Evolutionary conservation across 352 stramenopile genomes (phyloP).

Genomic region (Phytophthora lateralis): DNA sequence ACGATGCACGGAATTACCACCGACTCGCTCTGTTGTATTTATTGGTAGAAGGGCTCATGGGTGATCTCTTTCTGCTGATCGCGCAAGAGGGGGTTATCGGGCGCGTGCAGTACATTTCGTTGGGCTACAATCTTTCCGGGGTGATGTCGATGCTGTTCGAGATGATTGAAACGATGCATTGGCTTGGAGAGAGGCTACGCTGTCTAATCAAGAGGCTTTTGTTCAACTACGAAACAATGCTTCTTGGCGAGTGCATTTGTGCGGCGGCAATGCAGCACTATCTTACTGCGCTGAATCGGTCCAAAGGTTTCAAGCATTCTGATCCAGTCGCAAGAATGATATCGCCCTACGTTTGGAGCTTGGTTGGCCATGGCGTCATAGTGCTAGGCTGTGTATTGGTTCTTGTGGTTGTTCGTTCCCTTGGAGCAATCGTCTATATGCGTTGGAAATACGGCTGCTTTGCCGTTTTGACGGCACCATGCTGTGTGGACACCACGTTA

Average conservation of each 20-base stretch:
- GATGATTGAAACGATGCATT: conserved; percentile 38
- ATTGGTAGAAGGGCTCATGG: conserved; percentile 40
- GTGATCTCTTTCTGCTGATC: conserved; percentile 41
- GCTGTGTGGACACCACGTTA: conserved; percentile 29
- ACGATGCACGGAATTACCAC: conserved; percentile 39
- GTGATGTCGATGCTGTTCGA: conserved; percentile 45
- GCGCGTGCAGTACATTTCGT: conserved; percentile 39
- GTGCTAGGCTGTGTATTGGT: conserved; percentile 30
- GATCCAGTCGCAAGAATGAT: conserved; percentile 4
- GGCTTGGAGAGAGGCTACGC: conserved; percentile 18
- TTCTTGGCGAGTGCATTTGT: conserved; percentile 37
- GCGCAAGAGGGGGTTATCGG: conserved; percentile 34
- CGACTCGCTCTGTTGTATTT: conserved; percentile 32
- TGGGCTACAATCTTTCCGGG: conserved; percentile 42
- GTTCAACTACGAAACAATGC: conserved; percentile 43
- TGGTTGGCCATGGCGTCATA: conserved; percentile 34
- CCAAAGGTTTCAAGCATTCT: conserved; percentile 20
- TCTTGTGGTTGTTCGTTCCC: conserved; percentile 22
- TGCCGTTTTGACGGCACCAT: conserved; percentile 15
- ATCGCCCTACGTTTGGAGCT: conserved; percentile 39
- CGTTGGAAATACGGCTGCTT: conserved; percentile 25
- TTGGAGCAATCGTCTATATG: conserved; percentile 30
- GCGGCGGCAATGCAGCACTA: conserved; percentile 33
- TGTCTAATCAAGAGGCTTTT: conserved; percentile 33
- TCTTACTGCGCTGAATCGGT: conserved; percentile 35